Base-by-base conservation (phyloP, 768 basidiomycete genomes). In the Phanerodontia chrysosporium region DNA sequence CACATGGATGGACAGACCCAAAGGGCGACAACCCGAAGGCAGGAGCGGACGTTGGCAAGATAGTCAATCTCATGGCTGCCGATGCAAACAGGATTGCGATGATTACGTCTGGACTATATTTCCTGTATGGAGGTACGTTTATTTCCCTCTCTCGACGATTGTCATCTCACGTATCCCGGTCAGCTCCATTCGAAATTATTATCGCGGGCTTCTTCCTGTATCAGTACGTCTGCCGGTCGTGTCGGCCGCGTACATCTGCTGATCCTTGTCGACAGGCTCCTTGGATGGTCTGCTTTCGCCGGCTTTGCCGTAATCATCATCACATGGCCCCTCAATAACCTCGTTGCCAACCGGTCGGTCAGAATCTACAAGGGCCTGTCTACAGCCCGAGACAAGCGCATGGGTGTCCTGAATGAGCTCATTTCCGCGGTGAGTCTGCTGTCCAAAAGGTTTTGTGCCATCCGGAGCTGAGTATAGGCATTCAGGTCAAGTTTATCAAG, bases 31-130 rank as follows among this genome's bases (percentile, higher is more conserved):
- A 90, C 29, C 82, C 85, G 1, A 87, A 83, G 64, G 81, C 87
- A 0, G 89, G 91, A 16, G 94, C 94, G 8, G 90, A 93, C 68
- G 79, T 90, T 13, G 94, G 94, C 13, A 94, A 95, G 70, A 91
- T 95, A 54, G 90, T 95, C 56, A 92, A 92, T 63, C 73, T 95
- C 35, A 95, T 95, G 92, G 85, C 89, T 14, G 84, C 83, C 7
- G 90, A 92, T 68, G 84, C 86, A 2, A 87, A 85, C 66, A 74
- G 79, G 49, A 78, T 88, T 57, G 73, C 83, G 2, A 77, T 78
- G 73, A 83, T 79, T 55, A 64, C 76, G 7, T 81, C 87, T 0
- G 80, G 78, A 1, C 68, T 78, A 54, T 90, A 89, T 66, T 83
- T 86, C 67, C 73, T 89, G 29, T 91, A 90, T 58, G 84, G 86